Conservation (phyloP, 768 basidiomycete genomes). For the Naganishia onofrii region DNA sequence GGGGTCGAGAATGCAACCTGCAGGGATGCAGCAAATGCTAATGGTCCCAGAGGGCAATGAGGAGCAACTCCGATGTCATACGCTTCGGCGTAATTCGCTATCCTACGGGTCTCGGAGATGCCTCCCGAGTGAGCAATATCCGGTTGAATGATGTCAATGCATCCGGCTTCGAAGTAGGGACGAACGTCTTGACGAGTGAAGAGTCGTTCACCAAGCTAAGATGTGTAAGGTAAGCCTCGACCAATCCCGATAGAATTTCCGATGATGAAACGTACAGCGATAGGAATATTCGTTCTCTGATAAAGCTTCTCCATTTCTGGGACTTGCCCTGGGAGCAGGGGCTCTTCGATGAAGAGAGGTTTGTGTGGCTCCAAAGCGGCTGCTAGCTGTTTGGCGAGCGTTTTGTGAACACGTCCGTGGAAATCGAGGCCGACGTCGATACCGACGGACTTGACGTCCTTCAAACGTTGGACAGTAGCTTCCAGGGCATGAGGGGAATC, state of each 20-base stretch:
- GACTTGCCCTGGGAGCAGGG: slow-evolving; percentile 62
- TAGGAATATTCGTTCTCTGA: slow-evolving; percentile 60
- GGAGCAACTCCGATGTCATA: slow-evolving; percentile 68
- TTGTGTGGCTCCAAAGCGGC: slow-evolving; percentile 61
- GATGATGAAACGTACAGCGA: slow-evolving; percentile 57
- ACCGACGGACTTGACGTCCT: slow-evolving; percentile 59
- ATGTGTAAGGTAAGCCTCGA: background rate
- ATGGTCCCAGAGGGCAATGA: slow-evolving; percentile 68
- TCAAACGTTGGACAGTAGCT: slow-evolving; percentile 60
- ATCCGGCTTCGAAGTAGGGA: slow-evolving; percentile 64
- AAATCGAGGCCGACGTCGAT: slow-evolving; percentile 67
- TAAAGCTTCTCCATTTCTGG: slow-evolving; percentile 65
- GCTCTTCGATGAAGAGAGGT: slow-evolving; percentile 68
- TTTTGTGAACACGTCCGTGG: slow-evolving; percentile 67
- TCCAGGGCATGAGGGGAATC: slow-evolving; percentile 62
- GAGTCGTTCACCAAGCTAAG: slow-evolving; percentile 58
- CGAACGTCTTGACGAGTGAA: slow-evolving; percentile 65
- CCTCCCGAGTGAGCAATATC: slow-evolving; percentile 59
- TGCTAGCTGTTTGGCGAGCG: slow-evolving; percentile 68
- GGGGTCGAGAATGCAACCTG: slow-evolving; percentile 63
- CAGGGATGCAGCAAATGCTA: slow-evolving; percentile 68
- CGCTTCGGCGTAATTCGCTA: slow-evolving; percentile 62
- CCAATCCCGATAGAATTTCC: background rate
- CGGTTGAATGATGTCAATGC: slow-evolving; percentile 68
- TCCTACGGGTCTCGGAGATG: slow-evolving; percentile 62